These are phyloP conservation scores for Yamadazyma aaseri DNA, from an alignment of 1,139 yeast species.

Conservation along the genomic window DNA sequence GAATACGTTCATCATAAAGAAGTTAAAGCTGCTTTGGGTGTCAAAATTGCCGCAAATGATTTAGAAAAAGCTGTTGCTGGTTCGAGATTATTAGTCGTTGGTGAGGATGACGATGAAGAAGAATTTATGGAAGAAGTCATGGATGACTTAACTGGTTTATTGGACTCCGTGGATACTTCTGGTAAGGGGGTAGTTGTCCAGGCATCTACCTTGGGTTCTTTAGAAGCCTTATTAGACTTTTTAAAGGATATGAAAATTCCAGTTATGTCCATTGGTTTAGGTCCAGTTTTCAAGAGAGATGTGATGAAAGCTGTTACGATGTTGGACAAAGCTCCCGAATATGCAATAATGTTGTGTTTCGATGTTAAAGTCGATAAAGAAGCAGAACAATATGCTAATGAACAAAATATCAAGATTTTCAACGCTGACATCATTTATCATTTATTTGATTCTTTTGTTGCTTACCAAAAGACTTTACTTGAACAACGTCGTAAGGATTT, in stretches of 20 bases:
- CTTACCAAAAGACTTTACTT: conserved; percentile 81
- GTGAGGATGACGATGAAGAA: conserved; percentile 97
- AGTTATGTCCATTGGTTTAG: conserved; percentile 96
- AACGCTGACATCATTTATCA: conserved; percentile 96
- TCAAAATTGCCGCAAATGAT: conserved; percentile 96
- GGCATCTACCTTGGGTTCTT: conserved; percentile 96
- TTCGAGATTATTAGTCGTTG: conserved; percentile 90
- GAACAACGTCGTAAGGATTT: conserved; percentile 91
- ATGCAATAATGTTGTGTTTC: conserved; percentile 95
- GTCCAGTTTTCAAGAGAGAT: conserved; percentile 97
- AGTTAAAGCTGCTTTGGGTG: conserved; percentile 98
- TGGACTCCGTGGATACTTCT: conserved; percentile 90
- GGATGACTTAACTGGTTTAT: conserved; percentile 94
- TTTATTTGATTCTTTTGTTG: conserved; percentile 91
- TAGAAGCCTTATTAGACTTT: conserved; percentile 96
- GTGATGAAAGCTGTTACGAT: conserved; percentile 96
- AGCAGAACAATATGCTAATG: conserved; percentile 96
- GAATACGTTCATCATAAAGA: conserved; percentile 95
- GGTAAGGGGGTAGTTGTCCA: conserved; percentile 98
- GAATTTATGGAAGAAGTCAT: conserved; percentile 97
- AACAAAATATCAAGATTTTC: conserved; percentile 87
- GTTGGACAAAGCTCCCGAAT: conserved; percentile 95
- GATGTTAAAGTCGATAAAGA: conserved; percentile 97
- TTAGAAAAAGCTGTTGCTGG: conserved; percentile 99
- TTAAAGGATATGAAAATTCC: conserved; percentile 98